Evolutionary conservation across 805 yeast species (phyloP).

Genomic region (Candida orba): DNA sequence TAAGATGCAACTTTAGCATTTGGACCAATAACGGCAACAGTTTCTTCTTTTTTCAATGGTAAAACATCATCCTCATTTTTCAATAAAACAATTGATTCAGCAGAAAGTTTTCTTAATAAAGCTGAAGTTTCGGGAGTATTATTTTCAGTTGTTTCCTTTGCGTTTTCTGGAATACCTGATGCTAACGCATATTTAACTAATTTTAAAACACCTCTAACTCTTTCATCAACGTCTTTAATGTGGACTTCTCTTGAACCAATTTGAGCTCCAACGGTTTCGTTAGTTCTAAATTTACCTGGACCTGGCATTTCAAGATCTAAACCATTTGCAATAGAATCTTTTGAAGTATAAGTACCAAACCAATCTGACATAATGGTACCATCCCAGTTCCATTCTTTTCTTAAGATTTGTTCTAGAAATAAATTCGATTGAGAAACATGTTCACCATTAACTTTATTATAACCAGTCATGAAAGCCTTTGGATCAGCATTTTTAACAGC

Average conservation of each 20-base stretch:
- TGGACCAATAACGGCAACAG: slow-evolving; percentile 51
- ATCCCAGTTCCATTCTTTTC: slow-evolving; percentile 50
- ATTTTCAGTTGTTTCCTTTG: slow-evolving; percentile 25
- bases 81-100: slow-evolving; percentile 48
- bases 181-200: slow-evolving; percentile 39
- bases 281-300: slow-evolving; percentile 39
- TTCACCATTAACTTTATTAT: slow-evolving; percentile 55
- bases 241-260: slow-evolving; percentile 34
- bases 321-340: slow-evolving; percentile 44
- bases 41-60: slow-evolving; percentile 39
- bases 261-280: slow-evolving; percentile 33
- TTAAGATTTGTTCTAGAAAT: slow-evolving; percentile 38
- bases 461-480: slow-evolving; percentile 51
- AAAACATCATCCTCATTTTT: slow-evolving; percentile 42
- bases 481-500: slow-evolving; percentile 49
- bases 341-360: slow-evolving; percentile 48
- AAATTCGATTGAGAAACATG: slow-evolving; percentile 43
- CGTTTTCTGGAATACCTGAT: slow-evolving; percentile 29
- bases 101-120: slow-evolving; percentile 37
- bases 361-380: slow-evolving; percentile 60
- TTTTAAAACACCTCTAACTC: slow-evolving; percentile 42
- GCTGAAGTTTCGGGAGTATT: slow-evolving; percentile 41
- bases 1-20: slow-evolving; percentile 43
- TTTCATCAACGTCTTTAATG: slow-evolving; percentile 36
- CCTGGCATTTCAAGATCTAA: slow-evolving; percentile 67